Conservation (phyloP, 2,329 filamentous ascomycete species). For the Akanthomyces uredinophilus region DNA sequence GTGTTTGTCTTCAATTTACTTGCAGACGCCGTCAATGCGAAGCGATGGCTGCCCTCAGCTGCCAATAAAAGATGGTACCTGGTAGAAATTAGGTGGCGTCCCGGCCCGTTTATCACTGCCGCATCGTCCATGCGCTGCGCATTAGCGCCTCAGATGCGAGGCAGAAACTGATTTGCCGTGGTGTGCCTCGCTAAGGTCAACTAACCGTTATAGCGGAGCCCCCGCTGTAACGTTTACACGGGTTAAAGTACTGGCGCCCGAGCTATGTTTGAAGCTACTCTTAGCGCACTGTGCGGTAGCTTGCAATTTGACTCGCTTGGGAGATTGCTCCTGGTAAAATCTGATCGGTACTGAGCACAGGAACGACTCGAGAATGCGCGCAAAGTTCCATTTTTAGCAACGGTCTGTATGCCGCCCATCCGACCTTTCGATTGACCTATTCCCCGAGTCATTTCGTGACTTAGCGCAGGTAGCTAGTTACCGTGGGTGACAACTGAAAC, state of each 20-base stretch:
- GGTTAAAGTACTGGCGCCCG: background rate
- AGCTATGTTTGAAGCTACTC: background rate
- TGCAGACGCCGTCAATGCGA: background rate
- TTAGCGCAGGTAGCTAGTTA: background rate
- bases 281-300: slow-evolving; percentile 11
- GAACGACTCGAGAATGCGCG: background rate
- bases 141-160: background rate
- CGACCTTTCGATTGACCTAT: background rate
- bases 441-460: background rate
- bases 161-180: background rate
- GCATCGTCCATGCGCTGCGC: background rate
- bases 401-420: background rate
- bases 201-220: slow-evolving; percentile 7
- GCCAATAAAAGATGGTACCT: background rate
- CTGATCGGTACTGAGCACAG: background rate
- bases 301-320: background rate
- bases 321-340: background rate
- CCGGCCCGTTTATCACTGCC: background rate
- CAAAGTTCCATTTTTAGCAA: background rate
- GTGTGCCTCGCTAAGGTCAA: slow-evolving; percentile 15
- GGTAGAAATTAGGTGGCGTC: background rate
- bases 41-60: too few species aligned
- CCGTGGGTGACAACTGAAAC: background rate
- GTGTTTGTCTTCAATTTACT: background rate
- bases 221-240: slow-evolving; percentile 1